Evolutionary conservation across 305 asterid species (phyloP).

Genomic region (Fraxinus sp.): DNA sequence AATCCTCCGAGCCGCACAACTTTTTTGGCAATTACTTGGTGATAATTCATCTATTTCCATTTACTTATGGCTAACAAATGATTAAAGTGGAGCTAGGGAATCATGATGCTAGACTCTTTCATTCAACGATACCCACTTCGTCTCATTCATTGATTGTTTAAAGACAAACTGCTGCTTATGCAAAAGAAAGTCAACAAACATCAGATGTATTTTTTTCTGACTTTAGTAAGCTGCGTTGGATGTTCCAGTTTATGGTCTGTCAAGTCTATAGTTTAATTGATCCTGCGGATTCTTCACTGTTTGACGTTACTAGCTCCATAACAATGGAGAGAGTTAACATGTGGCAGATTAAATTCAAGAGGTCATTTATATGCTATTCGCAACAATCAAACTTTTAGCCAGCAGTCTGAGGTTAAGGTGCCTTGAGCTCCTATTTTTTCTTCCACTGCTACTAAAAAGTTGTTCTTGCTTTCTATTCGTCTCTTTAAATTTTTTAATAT

Average conservation of each 20-base stretch:
- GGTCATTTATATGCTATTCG: not conserved
- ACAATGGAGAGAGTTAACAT: not conserved
- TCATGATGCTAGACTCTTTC: not conserved
- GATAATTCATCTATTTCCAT: not conserved
- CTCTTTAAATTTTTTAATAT: not conserved
- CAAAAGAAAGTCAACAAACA: not conserved
- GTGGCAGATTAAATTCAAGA: not conserved
- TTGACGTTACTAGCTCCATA: not conserved
- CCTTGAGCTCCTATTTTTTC: not conserved
- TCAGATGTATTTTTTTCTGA: not conserved
- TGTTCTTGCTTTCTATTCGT: not conserved
- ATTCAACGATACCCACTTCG: not conserved
- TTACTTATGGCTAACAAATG: not conserved
- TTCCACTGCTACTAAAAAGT: not conserved
- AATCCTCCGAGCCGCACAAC: not conserved
- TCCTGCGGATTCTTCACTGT: not conserved
- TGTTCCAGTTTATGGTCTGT: not conserved
- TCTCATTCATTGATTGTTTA: not conserved
- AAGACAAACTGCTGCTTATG: not conserved
- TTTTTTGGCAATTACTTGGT: not conserved
- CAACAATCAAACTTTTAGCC: not conserved
- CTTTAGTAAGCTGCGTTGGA: not conserved
- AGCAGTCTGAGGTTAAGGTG: not conserved
- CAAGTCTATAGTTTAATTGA: not conserved
- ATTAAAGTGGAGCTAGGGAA: not conserved